A percentile compares a stretch with the other conserved stretches of the same genome.
phyloP scores from a whole-genome alignment of 2,329 filamentous ascomycete species.

The Aureobasidium sp. region DNA sequence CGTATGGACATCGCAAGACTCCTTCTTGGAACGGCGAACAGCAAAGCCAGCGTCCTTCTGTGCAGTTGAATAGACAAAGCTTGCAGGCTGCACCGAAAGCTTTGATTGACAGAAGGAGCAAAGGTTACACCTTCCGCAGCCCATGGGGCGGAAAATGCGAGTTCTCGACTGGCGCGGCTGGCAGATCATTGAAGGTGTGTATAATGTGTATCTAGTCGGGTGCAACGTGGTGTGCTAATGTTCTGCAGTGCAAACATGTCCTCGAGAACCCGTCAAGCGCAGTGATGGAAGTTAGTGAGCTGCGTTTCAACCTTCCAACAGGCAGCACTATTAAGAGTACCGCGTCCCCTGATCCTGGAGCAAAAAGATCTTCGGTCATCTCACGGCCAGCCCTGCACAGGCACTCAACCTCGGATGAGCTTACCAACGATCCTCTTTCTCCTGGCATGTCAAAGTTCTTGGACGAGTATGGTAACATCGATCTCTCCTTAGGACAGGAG shows the following conservation, averaged over 20 bases:
- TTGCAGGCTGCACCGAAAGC: slow-evolving; percentile 23
- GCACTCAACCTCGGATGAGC: slow-evolving; percentile 8
- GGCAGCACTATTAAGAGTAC: not conserved
- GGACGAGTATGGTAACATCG: slow-evolving; percentile 43
- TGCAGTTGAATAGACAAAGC: slow-evolving; percentile 5
- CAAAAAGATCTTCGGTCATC: slow-evolving; percentile 3
- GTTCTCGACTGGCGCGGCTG: slow-evolving; percentile 69
- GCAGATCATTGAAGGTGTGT: slow-evolving; percentile 41
- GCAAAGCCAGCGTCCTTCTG: not conserved
- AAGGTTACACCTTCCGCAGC: slow-evolving; percentile 65
- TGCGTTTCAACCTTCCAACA: slow-evolving; percentile 76
- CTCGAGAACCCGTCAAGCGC: slow-evolving; percentile 38
- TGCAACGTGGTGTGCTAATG: slow-evolving; percentile 7
- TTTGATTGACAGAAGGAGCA: slow-evolving; percentile 43
- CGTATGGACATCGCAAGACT: slow-evolving; percentile 32
- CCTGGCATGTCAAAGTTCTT: slow-evolving; percentile 6
- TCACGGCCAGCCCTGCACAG: not conserved
- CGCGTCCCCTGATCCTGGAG: not conserved
- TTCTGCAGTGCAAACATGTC: slow-evolving; percentile 56
- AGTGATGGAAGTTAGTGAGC: slow-evolving; percentile 59
- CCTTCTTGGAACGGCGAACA: not conserved
- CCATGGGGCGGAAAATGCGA: slow-evolving; percentile 85
- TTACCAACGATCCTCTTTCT: not conserved
- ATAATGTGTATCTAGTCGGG: slow-evolving; percentile 13
- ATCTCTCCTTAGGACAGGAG: slow-evolving; percentile 71